A percentile compares a stretch with the other conserved stretches of the same genome.
These are phyloP conservation scores for Pogostemon cablin DNA, from an alignment of 257 asterid genomes.

Conservation along the genomic window DNA sequence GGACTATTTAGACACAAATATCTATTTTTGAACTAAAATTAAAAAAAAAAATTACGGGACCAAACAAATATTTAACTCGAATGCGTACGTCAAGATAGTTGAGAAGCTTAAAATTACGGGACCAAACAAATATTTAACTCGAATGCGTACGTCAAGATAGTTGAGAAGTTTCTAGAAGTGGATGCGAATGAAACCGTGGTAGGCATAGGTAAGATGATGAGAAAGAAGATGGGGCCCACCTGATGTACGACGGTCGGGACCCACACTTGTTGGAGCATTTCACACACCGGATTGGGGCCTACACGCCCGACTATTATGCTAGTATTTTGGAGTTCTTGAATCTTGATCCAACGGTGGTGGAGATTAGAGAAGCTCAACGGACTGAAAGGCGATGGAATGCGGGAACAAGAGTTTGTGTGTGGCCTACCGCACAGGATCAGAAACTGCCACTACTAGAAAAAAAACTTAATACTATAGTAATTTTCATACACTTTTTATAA, in stretches of 20 bases:
- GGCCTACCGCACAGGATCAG: not conserved
- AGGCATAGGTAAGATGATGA: not conserved
- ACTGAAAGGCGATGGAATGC: not conserved
- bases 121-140: too few species aligned
- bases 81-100: too few species aligned
- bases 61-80: too few species aligned
- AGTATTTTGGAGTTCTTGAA: conserved; percentile 3
- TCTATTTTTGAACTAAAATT: too few species aligned
- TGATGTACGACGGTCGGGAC: conserved; percentile 17
- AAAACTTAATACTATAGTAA: too few species aligned
- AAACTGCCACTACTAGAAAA: too few species aligned
- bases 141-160: too few species aligned
- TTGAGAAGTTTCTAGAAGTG: not conserved
- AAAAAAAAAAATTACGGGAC: too few species aligned
- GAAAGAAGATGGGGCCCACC: not conserved
- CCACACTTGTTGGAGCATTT: conserved; percentile 5
- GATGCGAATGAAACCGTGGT: not conserved
- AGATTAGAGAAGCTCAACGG: conserved; percentile 12
- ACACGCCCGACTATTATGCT: not conserved
- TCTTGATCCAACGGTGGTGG: conserved; percentile 7
- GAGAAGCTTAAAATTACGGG: too few species aligned
- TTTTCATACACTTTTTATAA: too few species aligned
- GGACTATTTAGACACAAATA: too few species aligned
- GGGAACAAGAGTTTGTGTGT: conserved; percentile 15
- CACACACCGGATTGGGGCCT: not conserved